Evolutionary conservation across 1,284 basidiomycete genomes (phyloP), one percentile per base, ranked within the genome.

Genomic region (Schizophyllum amplum): DNA sequence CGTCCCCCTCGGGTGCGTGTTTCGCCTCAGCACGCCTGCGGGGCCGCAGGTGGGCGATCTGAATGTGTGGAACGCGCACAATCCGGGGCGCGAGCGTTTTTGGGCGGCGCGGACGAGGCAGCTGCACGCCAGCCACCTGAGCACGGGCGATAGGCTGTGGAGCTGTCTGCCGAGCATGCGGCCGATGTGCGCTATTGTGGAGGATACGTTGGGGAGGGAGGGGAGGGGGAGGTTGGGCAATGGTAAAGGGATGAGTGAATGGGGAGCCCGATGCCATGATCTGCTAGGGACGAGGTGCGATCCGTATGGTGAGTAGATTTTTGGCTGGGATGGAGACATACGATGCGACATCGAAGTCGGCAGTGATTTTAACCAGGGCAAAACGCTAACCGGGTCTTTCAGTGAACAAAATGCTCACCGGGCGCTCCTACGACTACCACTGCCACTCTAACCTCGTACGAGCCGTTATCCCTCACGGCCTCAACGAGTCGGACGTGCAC

Each of bases 61-160:
- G 27, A 63, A 63, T 55, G 52, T 62, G 42, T 59, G 55, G 59
- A 59, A 55, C 51, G 47, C 57, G 47, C 55, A 51, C 13, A 58
- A 62, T 53, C 57, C 61, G 33, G 25, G 53, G 48, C 33, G 33
- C 33, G 61, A 63, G 58, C 58, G 58, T 27, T 60, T 64, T 53
- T 64, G 63, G 63, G 63, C 63, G 15, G 55, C 63, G 4, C 56
- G 63, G 20, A 64, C 63, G 49, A 58, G 63, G 26, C 63, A 64
- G 52, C 62, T 64, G 20, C 62, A 64, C 24, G 59, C 59, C 13
- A 57, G 60, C 15, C 63, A 63, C 51, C 59, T 64, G 26, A 59
- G 59, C 25, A 57, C 58, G 17, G 60, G 61, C 54, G 63, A 64
- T 51, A 58, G 63, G 24, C 62, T 64, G 47, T 64, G 63, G 63